Evolutionary conservation across 164 flowering plant genomes (phyloP), one percentile per base, ranked within the genome.

Genomic region (Stephania japonica): DNA sequence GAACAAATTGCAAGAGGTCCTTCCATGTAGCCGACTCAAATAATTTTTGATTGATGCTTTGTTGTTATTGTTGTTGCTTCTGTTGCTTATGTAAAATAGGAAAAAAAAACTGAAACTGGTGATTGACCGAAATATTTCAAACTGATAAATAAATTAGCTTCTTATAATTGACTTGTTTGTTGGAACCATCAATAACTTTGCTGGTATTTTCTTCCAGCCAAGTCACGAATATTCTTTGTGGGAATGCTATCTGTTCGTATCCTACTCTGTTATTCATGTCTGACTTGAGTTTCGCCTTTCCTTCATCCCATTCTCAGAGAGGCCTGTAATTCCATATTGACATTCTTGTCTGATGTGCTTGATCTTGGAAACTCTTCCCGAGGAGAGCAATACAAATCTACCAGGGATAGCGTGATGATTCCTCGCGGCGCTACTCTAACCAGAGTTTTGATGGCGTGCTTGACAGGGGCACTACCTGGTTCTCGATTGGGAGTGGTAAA

Each of bases 391-490:
- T 89, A 80, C 67, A 72, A 80, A 68, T 78, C 90, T 4, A 86
- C 87, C 53, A 85, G 94, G 78, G 95, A 93, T 67, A 78, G 71
- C 76, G 88, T 96, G 11, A 75, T 96, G 42, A 78, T 93, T 77
- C 98, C 99, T 53, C 90, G 99, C 71, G 99, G 99, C 49, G 64
- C 89, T 32, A 85, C 64, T 72, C 83, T 96, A 70, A 83, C 92
- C 69, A 85, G 99, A 85, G 83, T 96, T 72, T 82, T 96, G 77
- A 79, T 96, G 70, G 98, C 98, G 73, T 87, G 90, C n/a, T 78
- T 92, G 70, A 85, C 97, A 10, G 99, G 99, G 81, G 99, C 99
- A 18, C 94, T 92, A 9, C 97, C 99, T 23, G 86, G 87, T 71
- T 91, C 98, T 66, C 88, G 98, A 72, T 67, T 93, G 19, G 98